Evolutionary conservation across 306 rosid genomes (phyloP), one percentile per base, ranked within the genome.

Genomic region (Lathyrus tuberosus): DNA sequence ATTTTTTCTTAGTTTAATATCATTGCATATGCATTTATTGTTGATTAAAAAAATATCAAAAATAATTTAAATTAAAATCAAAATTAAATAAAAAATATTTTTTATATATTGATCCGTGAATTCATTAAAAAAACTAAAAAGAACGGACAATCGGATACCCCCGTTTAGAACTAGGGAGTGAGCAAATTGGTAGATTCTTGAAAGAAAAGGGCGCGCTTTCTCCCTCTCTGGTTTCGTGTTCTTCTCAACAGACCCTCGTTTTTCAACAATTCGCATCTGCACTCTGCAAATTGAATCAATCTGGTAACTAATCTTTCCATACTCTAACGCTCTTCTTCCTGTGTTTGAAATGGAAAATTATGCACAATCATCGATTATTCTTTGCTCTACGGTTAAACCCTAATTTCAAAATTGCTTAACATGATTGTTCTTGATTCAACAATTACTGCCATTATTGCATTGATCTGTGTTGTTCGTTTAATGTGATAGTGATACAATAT

Each of bases 241-340:
- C 57, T 67, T 43, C 68, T 26, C 8, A 16, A 3, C 14, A 17
- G 3, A 47, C 18, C 67, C 42, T 33, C 1, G 5, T 33, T 68
- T 54, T 63, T 70, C 14, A 62, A 51, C 57, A 41, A 74, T 61
- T 67, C 5, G 71, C 53, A 49, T 30, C 57, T 59, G 63, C 48
- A 41, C 1, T 40, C 57, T 59, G 63, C n/a, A n/a, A n/a, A n/a
- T n/a, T n/a, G n/a, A 76, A 28, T 61, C 35, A 43, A 30, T 69
- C 69, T 48, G 44, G 47, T 42, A 42, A 42, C 47, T 3, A 42
- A 11, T 68, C 72, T 17, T 62, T 57, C 16, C 40, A 62, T 68
- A 3, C 67, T 8, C 11, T 2, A 40, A 17, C 62, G 14, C 8
- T 62, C 40, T 20, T n/a, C 12, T 22, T 2, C 10, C 4, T 3